Base-by-base conservation (phyloP, 1,284 basidiomycete species). In the Cerrena zonata region DNA sequence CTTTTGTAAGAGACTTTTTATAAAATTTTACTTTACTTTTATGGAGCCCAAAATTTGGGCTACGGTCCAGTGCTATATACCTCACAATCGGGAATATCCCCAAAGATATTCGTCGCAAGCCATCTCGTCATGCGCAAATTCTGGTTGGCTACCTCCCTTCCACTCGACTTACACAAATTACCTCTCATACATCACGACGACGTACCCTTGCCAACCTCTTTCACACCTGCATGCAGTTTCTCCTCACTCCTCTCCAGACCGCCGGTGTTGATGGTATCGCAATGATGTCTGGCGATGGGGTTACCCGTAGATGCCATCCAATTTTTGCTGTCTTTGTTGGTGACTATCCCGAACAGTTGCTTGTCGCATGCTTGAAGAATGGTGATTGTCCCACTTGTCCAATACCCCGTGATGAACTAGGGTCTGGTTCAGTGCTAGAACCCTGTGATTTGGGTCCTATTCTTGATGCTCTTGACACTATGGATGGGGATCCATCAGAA, bases 71-170 rank as follows among this genome's bases (percentile, higher is more conserved):
- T n/a, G n/a, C n/a, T n/a, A 59, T 65, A 0, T 65, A 65, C 45
- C 25, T 65, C 4, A 51, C 60, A 0, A 57, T 64, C 22, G 60
- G 60, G 0, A 65, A 64, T 50, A 55, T 61, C 15, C 41, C 45
- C 5, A 60, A 60, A 23, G 48, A 39, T 2, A 52, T 47, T 2
- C 56, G 59, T 2, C 55, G 58, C 21, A 41, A 63, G 42, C 45
- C 56, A 4, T 60, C 58, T 2, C 26, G 51, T 0, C 53, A 53
- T n/a, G 62, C 60, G 4, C 56, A 43, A 5, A 44, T 66, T 3
- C 58, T 67, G 11, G 34, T 67, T 4, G 63, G 63, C 11, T 66
- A 67, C 55, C 47, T 66, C 27, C 61, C 61, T 3, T 53, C 58
- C 2, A 38, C 55, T 1, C 62, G 62, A 27, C 54, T 62, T 10